phyloP scores from a whole-genome alignment of 345 rosid genomes.

The Salix exigua region DNA sequence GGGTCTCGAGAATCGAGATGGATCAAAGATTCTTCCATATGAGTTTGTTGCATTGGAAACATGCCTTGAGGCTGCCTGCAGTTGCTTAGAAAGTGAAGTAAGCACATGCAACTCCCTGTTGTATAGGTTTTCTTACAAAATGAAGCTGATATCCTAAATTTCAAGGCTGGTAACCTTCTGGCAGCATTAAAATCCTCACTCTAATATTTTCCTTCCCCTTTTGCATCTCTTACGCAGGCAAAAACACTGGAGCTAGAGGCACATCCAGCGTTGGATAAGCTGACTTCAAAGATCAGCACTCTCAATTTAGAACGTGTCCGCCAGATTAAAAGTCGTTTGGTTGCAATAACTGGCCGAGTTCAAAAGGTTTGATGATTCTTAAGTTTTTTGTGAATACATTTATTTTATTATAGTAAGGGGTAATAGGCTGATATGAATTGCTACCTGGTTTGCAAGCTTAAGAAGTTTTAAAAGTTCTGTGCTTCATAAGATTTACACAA shows the following conservation, averaged over 20 bases:
- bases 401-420: neutral
- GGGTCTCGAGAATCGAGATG: conserved; percentile 57
- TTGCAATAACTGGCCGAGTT: conserved; percentile 66
- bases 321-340: conserved; percentile 65
- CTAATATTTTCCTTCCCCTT: neutral
- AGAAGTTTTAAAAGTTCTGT: neutral
- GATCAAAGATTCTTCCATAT: conserved; percentile 53
- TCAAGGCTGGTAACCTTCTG: neutral
- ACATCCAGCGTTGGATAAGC: conserved; percentile 65
- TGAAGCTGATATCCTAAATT: conserved; percentile 25
- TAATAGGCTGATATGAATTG: neutral
- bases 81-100: conserved; percentile 64
- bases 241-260: conserved; percentile 62
- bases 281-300: conserved; percentile 71
- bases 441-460: conserved; percentile 4
- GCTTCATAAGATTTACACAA: neutral
- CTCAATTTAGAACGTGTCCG: conserved; percentile 67
- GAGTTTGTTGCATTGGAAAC: conserved; percentile 73
- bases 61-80: conserved; percentile 67
- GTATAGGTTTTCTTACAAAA: conserved; percentile 30
- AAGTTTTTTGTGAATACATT: neutral
- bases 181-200: neutral
- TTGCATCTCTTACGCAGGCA: conserved; percentile 36
- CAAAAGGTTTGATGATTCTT: conserved; percentile 48
- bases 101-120: neutral